Base-by-base conservation (phyloP, 163 green algal genomes). In the Volvox carteri region DNA sequence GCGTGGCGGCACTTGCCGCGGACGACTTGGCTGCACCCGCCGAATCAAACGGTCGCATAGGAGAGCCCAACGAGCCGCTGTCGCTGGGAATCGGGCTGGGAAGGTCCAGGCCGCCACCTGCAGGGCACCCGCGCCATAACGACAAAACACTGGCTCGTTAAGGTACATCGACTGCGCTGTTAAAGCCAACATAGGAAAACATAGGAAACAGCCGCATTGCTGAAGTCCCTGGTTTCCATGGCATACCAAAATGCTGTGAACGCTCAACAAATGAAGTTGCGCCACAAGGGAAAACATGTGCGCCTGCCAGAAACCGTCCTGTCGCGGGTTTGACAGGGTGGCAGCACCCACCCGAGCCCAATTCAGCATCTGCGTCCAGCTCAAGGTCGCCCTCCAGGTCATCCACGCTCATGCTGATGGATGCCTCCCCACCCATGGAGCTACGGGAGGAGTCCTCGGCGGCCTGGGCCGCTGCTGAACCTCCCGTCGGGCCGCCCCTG, bases 51-150 rank as follows among this genome's bases (percentile, higher is more conserved):
- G 67, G 28, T 2, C 68, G 68, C 39, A 5, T 28, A 0, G 84
- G 54, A 2, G 68, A 81, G 28, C 68, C 54, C 23, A 89, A 33
- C 18, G 84, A 89, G 23, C 70, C 84, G 25, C 70, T 84, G 70
- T 89, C 84, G 70, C 84, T 89, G 25, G 50, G 50, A 37, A 89
- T 37, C 28, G 84, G 84, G 52, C 84, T 89, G 37, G 84, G 84
- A 68, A 89, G 84, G 70, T 89, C 84, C 37, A 83, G 25, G 2
- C 28, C 78, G 21, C 35, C 35, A 30, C 46, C 77, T 85, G 48
- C n/a, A 46, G 35, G 28, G 65, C 65, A 21, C 48, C 11, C 14
- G 48, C 48, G 48, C 48, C 48, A 58, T n/a, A n/a, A n/a, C n/a
- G n/a, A n/a, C n/a, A n/a, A n/a, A n/a, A n/a, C n/a, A n/a, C n/a